Percentiles rank a stretch among this genome's conserved stretches.
Conservation (phyloP, 2,329 filamentous ascomycete genomes). For the Fonsecaea pugnacius region DNA sequence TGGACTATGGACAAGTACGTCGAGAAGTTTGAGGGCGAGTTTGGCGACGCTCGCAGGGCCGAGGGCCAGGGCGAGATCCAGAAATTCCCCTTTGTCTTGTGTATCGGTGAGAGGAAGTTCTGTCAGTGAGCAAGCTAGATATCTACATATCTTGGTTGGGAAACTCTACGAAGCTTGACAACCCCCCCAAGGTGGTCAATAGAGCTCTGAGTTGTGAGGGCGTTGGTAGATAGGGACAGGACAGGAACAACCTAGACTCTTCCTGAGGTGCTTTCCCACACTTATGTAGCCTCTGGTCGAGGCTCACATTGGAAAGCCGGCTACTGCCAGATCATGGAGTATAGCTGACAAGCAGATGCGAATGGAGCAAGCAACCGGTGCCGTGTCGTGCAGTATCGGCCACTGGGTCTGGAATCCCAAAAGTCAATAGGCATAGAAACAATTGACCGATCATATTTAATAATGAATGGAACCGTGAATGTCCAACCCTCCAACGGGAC, state of each 20-base stretch:
- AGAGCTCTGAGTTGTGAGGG: no score
- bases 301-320: background rate
- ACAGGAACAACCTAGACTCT: background rate
- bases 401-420: background rate
- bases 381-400: background rate
- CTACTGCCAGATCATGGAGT: background rate
- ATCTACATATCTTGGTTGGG: no score
- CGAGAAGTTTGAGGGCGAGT: constrained; percentile 52
- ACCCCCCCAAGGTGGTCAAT: no score
- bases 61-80: constrained; percentile 41
- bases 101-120: constrained; percentile 41
- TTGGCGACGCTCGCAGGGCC: constrained; percentile 19
- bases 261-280: no score
- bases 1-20: constrained; percentile 58
- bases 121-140: constrained; percentile 13
- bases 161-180: no score
- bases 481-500: background rate
- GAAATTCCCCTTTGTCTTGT: constrained; percentile 51
- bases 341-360: background rate
- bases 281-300: background rate
- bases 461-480: background rate
- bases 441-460: background rate
- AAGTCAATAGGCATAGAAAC: background rate
- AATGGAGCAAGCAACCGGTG: background rate
- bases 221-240: background rate